A percentile compares a stretch with the other conserved stretches of the same genome.
phyloP scores from a whole-genome alignment of 441 rosid species.

The Cnidoscolus chayamansa region DNA sequence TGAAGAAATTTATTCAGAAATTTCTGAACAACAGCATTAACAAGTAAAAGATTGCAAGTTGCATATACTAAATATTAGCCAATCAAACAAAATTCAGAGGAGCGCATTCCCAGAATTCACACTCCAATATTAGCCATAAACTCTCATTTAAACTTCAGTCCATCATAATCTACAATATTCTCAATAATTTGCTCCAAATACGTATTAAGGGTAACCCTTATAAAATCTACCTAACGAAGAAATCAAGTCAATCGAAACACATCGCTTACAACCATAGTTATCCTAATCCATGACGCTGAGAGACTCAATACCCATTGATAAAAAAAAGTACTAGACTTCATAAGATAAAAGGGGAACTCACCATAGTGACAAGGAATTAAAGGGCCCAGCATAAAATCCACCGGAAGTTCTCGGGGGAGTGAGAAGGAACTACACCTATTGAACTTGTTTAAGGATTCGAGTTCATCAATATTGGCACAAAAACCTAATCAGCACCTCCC shows the following conservation, averaged over 20 bases:
- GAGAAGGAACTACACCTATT: not conserved
- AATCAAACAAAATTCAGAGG: not conserved
- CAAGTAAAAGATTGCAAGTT: too few species aligned
- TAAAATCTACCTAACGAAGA: not conserved
- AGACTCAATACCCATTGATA: not conserved
- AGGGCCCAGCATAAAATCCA: not conserved
- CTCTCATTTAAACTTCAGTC: not conserved
- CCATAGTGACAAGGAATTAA: constrained; percentile 1
- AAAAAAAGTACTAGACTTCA: too few species aligned
- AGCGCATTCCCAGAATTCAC: not conserved
- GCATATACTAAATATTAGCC: too few species aligned
- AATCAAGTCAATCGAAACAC: not conserved
- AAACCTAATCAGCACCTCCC: too few species aligned
- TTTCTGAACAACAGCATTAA: too few species aligned
- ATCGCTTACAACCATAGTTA: not conserved
- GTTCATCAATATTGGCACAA: too few species aligned
- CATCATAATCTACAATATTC: not conserved
- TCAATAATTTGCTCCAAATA: not conserved
- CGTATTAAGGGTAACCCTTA: not conserved
- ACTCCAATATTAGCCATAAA: not conserved
- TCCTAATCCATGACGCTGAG: not conserved
- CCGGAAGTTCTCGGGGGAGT: not conserved
- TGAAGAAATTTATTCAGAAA: too few species aligned
- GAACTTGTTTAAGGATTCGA: not conserved
- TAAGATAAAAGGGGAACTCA: not conserved